These are phyloP conservation scores for Carpinus fangiana DNA, from an alignment of 306 rosid genomes.

Conservation along the genomic window DNA sequence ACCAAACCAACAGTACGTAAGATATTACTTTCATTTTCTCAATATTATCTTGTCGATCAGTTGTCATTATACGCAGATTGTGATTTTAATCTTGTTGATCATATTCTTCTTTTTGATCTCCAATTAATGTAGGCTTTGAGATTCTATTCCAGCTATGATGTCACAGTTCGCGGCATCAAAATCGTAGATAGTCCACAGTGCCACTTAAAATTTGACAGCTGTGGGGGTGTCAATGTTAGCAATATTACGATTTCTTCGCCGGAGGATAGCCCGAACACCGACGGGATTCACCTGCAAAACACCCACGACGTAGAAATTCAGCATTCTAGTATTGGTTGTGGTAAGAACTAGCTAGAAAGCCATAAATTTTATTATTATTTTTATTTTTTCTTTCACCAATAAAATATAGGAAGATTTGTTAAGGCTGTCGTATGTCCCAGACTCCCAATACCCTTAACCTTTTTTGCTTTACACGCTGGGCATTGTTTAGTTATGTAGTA, in stretches of 20 bases:
- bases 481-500: background rate
- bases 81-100: conserved; percentile 10
- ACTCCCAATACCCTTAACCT: background rate
- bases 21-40: background rate
- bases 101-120: conserved; percentile 2
- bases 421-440: background rate
- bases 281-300: conserved; percentile 94
- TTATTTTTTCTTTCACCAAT: background rate
- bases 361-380: background rate
- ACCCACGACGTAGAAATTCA: conserved; percentile 77
- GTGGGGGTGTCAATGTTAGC: conserved; percentile 52
- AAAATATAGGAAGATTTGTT: background rate
- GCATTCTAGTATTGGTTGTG: conserved; percentile 67
- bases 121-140: conserved; percentile 66
- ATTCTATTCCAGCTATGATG: conserved; percentile 64
- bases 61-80: background rate
- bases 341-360: conserved; percentile 32
- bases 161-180: conserved; percentile 61
- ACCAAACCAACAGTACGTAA: conserved; percentile 77
- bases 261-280: conserved; percentile 82
- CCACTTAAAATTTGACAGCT: conserved; percentile 87
- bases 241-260: conserved; percentile 82
- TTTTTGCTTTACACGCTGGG: background rate
- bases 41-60: background rate
- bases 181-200: conserved; percentile 85